Evolutionary conservation across 2,329 filamentous ascomycete genomes (phyloP).

Genomic region (Pseudogymnoascus sp.): DNA sequence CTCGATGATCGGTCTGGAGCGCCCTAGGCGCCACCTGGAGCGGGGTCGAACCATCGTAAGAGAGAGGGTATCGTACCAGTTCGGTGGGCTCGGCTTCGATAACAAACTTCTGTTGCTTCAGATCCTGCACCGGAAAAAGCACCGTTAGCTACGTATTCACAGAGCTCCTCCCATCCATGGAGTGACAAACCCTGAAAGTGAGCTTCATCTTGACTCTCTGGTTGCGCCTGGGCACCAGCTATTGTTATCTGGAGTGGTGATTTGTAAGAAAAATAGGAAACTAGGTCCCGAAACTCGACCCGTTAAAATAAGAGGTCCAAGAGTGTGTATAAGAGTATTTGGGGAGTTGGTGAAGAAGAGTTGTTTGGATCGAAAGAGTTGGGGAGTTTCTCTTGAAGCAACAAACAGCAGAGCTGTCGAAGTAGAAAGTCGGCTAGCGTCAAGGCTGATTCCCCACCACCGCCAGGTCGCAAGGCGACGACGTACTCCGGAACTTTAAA

Average conservation of each 20-base stretch:
- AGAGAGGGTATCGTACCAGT: constrained; percentile 55
- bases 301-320: neutral
- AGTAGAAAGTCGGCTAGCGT: constrained; percentile 3
- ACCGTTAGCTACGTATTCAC: constrained; percentile 23
- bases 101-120: constrained; percentile 97
- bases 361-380: constrained; percentile 1
- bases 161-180: constrained; percentile 21
- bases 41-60: constrained; percentile 21
- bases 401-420: constrained; percentile 4
- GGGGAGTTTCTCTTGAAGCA: neutral
- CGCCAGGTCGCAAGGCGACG: neutral
- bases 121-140: constrained; percentile 55
- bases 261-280: neutral
- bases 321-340: neutral
- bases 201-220: constrained; percentile 53
- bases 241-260: neutral
- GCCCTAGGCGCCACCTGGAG: constrained; percentile 15
- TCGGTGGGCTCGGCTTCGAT: constrained; percentile 92
- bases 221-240: neutral
- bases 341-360: neutral
- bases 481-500: constrained; percentile 2
- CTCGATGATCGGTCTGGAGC: constrained; percentile 1
- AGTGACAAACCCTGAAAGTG: constrained; percentile 56
- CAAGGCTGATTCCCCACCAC: constrained; percentile 3
- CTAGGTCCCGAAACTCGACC: neutral